phyloP scores from a whole-genome alignment of 1,284 basidiomycete genomes.

The Chalciporus sp. region DNA sequence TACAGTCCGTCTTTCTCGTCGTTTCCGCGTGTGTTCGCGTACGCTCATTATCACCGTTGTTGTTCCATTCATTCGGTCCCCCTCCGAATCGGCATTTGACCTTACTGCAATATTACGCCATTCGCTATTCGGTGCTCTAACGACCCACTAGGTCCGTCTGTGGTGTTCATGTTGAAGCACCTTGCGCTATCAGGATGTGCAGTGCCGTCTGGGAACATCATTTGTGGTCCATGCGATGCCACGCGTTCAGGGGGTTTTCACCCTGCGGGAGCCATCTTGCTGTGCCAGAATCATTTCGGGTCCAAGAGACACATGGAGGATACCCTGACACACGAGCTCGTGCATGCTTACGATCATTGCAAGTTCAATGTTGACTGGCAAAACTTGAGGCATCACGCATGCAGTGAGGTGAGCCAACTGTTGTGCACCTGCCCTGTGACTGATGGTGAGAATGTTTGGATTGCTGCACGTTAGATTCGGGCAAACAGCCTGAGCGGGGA shows the following conservation, averaged over 20 bases:
- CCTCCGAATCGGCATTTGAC: constrained; percentile 11
- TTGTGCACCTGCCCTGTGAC: neutral
- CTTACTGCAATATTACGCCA: constrained; percentile 2
- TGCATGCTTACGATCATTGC: constrained; percentile 97
- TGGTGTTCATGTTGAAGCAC: constrained; percentile 90
- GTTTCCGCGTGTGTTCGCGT: constrained; percentile 10
- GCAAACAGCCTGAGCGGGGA: constrained; percentile 94
- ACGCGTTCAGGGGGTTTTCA: constrained; percentile 83
- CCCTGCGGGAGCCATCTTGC: constrained; percentile 73
- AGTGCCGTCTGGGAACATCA: constrained; percentile 69
- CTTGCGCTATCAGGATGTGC: constrained; percentile 72
- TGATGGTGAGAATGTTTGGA: constrained; percentile 1
- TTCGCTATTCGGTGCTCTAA: neutral
- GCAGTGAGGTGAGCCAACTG: constrained; percentile 82
- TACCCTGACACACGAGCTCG: constrained; percentile 90
- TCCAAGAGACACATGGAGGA: constrained; percentile 89
- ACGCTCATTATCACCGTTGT: constrained; percentile 3
- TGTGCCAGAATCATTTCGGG: constrained; percentile 85
- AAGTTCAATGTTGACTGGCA: constrained; percentile 93
- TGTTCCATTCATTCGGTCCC: neutral
- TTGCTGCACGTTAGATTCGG: constrained; percentile 68
- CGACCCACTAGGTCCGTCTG: constrained; percentile 65
- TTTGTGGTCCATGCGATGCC: constrained; percentile 81
- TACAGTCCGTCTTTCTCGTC: constrained; percentile 44
- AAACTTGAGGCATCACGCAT: constrained; percentile 92